Evolutionary conservation across 2,329 filamentous ascomycete species (phyloP).

Genomic region (Lachnellula suecica): DNA sequence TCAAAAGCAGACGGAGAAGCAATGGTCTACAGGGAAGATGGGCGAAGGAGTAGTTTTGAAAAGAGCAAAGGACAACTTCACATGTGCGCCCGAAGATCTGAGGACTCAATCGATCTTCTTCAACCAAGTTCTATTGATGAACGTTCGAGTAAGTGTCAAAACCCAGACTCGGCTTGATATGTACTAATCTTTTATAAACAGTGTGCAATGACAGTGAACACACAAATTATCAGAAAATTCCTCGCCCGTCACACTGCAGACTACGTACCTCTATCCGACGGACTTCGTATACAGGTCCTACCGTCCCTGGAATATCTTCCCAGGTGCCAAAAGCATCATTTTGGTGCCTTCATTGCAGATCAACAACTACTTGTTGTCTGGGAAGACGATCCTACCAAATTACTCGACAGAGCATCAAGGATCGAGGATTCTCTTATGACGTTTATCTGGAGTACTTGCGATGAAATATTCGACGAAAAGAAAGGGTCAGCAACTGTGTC

Average conservation of each 20-base stretch:
- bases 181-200: slow-evolving; percentile 30
- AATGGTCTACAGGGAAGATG: slow-evolving; percentile 46
- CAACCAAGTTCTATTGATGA: slow-evolving; percentile 47
- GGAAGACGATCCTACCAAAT: slow-evolving; percentile 59
- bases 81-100: slow-evolving; percentile 48
- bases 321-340: slow-evolving; percentile 62
- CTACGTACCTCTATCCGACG: slow-evolving; percentile 58
- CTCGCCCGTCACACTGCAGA: slow-evolving; percentile 46
- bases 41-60: slow-evolving; percentile 58
- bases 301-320: slow-evolving; percentile 56
- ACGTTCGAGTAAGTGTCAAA: slow-evolving; percentile 50
- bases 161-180: not conserved
- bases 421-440: slow-evolving; percentile 54
- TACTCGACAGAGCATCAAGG: slow-evolving; percentile 50
- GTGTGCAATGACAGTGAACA: slow-evolving; percentile 69
- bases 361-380: slow-evolving; percentile 59
- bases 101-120: slow-evolving; percentile 46
- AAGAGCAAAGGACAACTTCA: slow-evolving; percentile 48
- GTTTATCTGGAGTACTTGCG: slow-evolving; percentile 54
- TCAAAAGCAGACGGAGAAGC: slow-evolving; percentile 56
- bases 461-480: slow-evolving; percentile 32
- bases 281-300: slow-evolving; percentile 61
- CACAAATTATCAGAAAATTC: slow-evolving; percentile 61
- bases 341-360: slow-evolving; percentile 63
- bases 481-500: slow-evolving; percentile 17